Percentiles rank a stretch among this genome's conserved stretches.
Conservation (phyloP, 2,329 filamentous ascomycete genomes). For the Diplocarpon rosae region DNA sequence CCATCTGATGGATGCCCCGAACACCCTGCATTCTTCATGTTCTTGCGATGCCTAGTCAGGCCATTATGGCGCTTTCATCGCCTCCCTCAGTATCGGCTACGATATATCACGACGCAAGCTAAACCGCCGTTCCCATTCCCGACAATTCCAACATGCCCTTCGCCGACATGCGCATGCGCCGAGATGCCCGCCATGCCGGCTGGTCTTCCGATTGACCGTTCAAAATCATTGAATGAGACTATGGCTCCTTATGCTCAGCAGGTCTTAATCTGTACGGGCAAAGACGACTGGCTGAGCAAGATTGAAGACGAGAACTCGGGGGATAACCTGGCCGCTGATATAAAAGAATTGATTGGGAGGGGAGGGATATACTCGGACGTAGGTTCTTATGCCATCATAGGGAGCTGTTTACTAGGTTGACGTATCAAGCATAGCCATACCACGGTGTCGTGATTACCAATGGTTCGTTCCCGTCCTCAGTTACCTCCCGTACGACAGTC, state of each 20-base stretch:
- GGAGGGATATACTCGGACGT: slow-evolving; percentile 59
- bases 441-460: slow-evolving; percentile 71
- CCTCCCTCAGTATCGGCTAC: neutral
- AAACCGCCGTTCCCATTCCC: slow-evolving; percentile 23
- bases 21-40: slow-evolving; percentile 11
- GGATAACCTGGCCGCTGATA: slow-evolving; percentile 55
- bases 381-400: slow-evolving; percentile 25
- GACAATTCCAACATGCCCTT: slow-evolving; percentile 45
- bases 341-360: slow-evolving; percentile 59
- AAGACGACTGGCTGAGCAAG: slow-evolving; percentile 67
- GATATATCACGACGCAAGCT: neutral
- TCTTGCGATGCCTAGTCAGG: slow-evolving; percentile 11
- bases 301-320: slow-evolving; percentile 72
- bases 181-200: slow-evolving; percentile 50
- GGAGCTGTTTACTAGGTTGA: too few species aligned
- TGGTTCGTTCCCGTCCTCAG: slow-evolving; percentile 56
- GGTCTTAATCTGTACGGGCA: slow-evolving; percentile 72
- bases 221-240: slow-evolving; percentile 59
- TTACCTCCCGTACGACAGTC: slow-evolving; percentile 27
- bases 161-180: slow-evolving; percentile 67
- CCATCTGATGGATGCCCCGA: too few species aligned
- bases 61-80: slow-evolving; percentile 12
- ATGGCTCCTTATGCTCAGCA: slow-evolving; percentile 74
- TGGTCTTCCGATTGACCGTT: slow-evolving; percentile 64
- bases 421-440: slow-evolving; percentile 50